Percentiles rank a stretch among this genome's conserved stretches.
phyloP scores from a whole-genome alignment of 441 rosid species.

The Populus hybrid region DNA sequence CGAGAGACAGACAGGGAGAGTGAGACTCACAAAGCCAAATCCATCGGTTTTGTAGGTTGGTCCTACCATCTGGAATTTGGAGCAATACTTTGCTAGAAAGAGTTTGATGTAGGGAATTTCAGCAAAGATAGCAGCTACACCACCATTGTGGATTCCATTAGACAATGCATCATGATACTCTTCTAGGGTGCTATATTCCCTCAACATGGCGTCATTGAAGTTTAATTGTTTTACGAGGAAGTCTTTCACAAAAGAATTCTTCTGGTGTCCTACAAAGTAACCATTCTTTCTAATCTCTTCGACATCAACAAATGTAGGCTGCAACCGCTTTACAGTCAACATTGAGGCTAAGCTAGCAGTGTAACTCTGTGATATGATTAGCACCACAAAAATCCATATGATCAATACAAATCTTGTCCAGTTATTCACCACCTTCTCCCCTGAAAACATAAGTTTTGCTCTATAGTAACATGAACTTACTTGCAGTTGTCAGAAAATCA shows the following conservation, averaged over 20 bases:
- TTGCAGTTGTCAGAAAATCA: not conserved
- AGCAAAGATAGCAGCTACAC: constrained; percentile 39
- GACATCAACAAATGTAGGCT: constrained; percentile 26
- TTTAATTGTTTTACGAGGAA: constrained; percentile 17
- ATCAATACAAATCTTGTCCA: constrained; percentile 42
- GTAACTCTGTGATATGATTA: constrained; percentile 52
- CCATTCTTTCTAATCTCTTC: constrained; percentile 27
- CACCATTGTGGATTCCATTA: constrained; percentile 11
- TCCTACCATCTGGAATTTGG: constrained; percentile 39
- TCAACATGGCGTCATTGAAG: constrained; percentile 22
- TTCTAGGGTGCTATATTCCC: constrained; percentile 12
- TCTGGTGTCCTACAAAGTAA: constrained; percentile 40
- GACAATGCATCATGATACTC: constrained; percentile 32
- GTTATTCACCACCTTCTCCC: constrained; percentile 47
- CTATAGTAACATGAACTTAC: not conserved
- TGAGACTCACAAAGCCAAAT: constrained; percentile 54
- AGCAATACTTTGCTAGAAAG: constrained; percentile 37
- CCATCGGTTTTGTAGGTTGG: constrained; percentile 47
- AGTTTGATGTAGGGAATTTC: constrained; percentile 39
- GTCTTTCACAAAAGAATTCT: constrained; percentile 27
- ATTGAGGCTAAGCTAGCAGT: constrained; percentile 52
- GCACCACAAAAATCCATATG: constrained; percentile 49
- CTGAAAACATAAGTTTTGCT: constrained; percentile 13
- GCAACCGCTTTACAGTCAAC: constrained; percentile 38
- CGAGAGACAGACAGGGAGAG: not conserved